A percentile compares a stretch with the other conserved stretches of the same genome.
phyloP scores from a whole-genome alignment of 2,329 filamentous ascomycete species.

The Phaeosphaeria sp. region DNA sequence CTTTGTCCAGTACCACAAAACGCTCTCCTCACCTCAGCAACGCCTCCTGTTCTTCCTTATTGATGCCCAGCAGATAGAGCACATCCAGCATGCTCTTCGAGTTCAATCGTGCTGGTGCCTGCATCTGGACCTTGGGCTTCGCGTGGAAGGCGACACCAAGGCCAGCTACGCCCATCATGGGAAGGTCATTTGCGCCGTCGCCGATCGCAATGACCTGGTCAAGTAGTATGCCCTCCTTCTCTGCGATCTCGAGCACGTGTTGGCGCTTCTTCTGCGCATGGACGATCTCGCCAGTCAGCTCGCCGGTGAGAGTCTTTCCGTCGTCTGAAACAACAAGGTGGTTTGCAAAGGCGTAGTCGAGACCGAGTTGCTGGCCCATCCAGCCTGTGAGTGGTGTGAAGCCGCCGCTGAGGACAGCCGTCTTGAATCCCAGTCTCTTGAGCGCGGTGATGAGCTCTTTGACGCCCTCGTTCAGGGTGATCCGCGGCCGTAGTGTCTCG shows the following conservation, averaged over 20 bases:
- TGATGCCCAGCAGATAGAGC: constrained; percentile 76
- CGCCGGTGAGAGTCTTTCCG: constrained; percentile 68
- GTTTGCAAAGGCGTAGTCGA: constrained; percentile 91
- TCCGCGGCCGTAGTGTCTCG: constrained; percentile 73
- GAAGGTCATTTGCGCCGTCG: constrained; percentile 82
- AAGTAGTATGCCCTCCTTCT: constrained; percentile 69
- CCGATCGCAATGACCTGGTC: constrained; percentile 77
- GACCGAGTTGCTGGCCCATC: constrained; percentile 79
- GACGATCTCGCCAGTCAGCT: constrained; percentile 75
- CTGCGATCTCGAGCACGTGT: constrained; percentile 73
- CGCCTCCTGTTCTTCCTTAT: constrained; percentile 67
- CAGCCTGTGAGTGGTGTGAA: constrained; percentile 89
- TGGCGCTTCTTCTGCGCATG: constrained; percentile 77
- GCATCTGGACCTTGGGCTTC: constrained; percentile 81
- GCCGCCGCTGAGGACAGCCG: constrained; percentile 89
- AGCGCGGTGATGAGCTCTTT: constrained; percentile 75
- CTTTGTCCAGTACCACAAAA: background rate
- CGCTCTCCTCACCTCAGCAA: constrained; percentile 19
- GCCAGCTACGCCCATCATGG: constrained; percentile 79
- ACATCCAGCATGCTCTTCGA: constrained; percentile 73
- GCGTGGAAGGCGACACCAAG: constrained; percentile 85
- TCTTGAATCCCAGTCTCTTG: constrained; percentile 81
- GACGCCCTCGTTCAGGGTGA: constrained; percentile 84
- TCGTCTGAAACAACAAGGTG: constrained; percentile 71
- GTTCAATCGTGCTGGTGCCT: constrained; percentile 76